Percentiles rank a stretch among this genome's conserved stretches.
phyloP scores from a whole-genome alignment of 768 basidiomycete genomes.

The Mycena venus region DNA sequence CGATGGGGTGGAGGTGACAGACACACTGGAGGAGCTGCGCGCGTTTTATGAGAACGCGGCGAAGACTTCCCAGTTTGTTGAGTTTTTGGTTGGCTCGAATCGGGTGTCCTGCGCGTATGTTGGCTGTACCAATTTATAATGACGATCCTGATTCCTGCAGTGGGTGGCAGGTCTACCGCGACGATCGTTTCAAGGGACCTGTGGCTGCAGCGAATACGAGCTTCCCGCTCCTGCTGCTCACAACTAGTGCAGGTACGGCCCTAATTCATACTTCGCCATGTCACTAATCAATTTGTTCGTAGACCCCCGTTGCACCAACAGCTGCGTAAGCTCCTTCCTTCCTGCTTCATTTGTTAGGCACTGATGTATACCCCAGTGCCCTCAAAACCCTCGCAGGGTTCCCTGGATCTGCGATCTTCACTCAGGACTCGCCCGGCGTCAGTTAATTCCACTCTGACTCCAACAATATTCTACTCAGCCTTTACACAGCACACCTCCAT shows the following conservation, averaged over 20 bases:
- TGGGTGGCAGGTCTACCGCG: slow-evolving; percentile 28
- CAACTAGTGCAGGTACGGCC: slow-evolving; percentile 39
- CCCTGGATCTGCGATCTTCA: neutral
- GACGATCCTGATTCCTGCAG: neutral
- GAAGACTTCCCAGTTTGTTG: slow-evolving; percentile 33
- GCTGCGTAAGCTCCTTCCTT: neutral
- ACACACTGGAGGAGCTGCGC: slow-evolving; percentile 29
- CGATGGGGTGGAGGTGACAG: slow-evolving; percentile 31
- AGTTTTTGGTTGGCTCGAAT: slow-evolving; percentile 18
- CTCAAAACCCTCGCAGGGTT: neutral
- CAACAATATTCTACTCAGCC: neutral
- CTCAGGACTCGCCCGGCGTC: neutral
- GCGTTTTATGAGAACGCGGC: slow-evolving; percentile 19
- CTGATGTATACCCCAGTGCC: neutral
- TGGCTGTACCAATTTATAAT: neutral
- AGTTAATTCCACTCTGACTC: neutral
- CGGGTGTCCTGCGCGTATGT: slow-evolving; percentile 39
- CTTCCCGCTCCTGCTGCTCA: slow-evolving; percentile 40
- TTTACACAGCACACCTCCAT: slow-evolving; percentile 6
- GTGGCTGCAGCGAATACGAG: slow-evolving; percentile 36
- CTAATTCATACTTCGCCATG: neutral
- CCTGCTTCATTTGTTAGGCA: neutral
- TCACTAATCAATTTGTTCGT: neutral
- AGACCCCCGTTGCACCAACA: neutral
- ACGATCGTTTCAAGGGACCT: slow-evolving; percentile 21